Base-by-base conservation (phyloP, 768 basidiomycete genomes). In the Candolleomyces eurysporus region DNA sequence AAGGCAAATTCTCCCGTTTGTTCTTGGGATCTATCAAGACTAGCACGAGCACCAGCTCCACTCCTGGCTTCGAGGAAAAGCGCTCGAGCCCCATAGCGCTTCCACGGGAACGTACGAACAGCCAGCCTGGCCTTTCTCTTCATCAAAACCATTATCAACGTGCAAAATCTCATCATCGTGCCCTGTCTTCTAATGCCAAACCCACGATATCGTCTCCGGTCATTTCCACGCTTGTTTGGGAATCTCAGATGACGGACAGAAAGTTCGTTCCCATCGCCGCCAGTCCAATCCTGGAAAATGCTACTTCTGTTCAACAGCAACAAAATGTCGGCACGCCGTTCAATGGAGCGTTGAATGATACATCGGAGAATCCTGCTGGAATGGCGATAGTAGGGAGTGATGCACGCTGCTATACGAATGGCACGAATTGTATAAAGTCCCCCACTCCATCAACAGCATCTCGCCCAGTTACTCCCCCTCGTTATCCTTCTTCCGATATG, bases 151-250 rank as follows among this genome's bases (percentile, higher is more conserved):
- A 31, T 8, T 31, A 51, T 51, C 49, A 11, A 5, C 32, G 16
- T 22, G 2, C 36, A 5, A 36, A 42, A 7, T 11, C 26, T 19
- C 31, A 42, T 36, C 53, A 55, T 31, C 31, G 36, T 16, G 26
- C 56, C 14, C 13, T 46, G 17, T n/a, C 36, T 42, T 48, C 36
- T 21, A 8, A 51, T 19, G 46, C 59, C n/a, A 70, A 69, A 53
- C 48, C 63, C 21, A 65, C 67, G n/a, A 72, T 70, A 48, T 70
- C 69, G 13, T 57, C 66, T 22, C 69, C 71, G 16, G 61, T 70
- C 42, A 53, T 64, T 17, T 67, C 68, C 30, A 63, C 62, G 8
- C 63, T 64, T 17, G 54, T 64, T 19, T 67, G 67, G 67, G 59
- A 64, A 19, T 48, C 62, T 4, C 58, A 45, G 16, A 57, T 52